Conservation (phyloP, 495 filamentous ascomycete genomes). For the Talaromyces adpressus region DNA sequence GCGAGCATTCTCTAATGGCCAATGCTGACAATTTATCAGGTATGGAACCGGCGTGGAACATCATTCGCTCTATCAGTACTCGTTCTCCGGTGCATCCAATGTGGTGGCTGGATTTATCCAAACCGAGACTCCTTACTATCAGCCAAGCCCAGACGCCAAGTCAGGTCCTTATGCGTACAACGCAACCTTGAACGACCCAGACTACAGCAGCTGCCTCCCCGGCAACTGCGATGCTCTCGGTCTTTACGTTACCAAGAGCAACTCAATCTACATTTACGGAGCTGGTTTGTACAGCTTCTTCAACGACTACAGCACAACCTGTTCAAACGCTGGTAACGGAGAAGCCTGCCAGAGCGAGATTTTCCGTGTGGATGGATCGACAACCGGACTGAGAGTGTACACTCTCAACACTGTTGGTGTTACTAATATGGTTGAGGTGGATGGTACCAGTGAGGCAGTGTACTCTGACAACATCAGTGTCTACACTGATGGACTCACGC, state of each 20-base stretch:
- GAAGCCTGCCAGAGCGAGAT: constrained; percentile 56
- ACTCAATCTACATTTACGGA: constrained; percentile 57
- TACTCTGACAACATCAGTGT: constrained; percentile 40
- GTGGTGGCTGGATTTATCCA: constrained; percentile 73
- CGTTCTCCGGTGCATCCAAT: constrained; percentile 60
- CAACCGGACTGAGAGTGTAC: constrained; percentile 31
- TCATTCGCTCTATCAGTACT: constrained; percentile 74
- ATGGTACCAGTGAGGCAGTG: constrained; percentile 42
- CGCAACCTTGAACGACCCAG: constrained; percentile 47
- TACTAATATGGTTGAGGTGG: constrained; percentile 35
- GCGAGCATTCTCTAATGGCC: background rate
- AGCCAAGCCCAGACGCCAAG: constrained; percentile 55
- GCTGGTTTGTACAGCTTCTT: constrained; percentile 75
- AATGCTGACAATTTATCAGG: constrained; percentile 12
- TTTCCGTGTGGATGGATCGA: constrained; percentile 45
- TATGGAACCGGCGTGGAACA: constrained; percentile 73
- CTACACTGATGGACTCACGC: constrained; percentile 3
- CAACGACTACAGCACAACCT: constrained; percentile 45
- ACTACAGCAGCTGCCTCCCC: constrained; percentile 44
- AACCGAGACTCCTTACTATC: constrained; percentile 73
- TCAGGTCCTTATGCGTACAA: constrained; percentile 45
- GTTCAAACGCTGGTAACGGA: constrained; percentile 37
- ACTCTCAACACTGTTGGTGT: constrained; percentile 45
- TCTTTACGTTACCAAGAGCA: constrained; percentile 54
- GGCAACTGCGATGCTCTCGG: constrained; percentile 59